phyloP scores from a whole-genome alignment of 164 flowering plant species.

The Echeveria elegans region DNA sequence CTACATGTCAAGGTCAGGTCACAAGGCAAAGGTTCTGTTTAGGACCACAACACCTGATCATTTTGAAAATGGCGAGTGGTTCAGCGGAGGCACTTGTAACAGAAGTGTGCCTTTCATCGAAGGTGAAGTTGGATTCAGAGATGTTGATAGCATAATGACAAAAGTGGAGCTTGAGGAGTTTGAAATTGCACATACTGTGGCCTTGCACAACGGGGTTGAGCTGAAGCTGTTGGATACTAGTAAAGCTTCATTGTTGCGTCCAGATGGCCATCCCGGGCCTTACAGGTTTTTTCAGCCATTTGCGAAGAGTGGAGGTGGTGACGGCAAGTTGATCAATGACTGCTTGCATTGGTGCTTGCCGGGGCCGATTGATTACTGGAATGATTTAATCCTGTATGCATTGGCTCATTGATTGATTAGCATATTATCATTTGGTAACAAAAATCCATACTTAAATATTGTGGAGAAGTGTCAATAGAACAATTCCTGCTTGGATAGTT shows the following conservation, averaged over 20 bases:
- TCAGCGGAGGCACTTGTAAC: conserved; percentile 57
- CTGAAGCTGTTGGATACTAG: conserved; percentile 34
- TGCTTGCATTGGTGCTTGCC: conserved; percentile 56
- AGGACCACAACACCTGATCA: conserved; percentile 48
- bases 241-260: conserved; percentile 24
- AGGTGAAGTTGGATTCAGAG: conserved; percentile 23
- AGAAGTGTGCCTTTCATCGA: conserved; percentile 40
- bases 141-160: conserved; percentile 24
- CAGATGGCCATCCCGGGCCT: conserved; percentile 47
- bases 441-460: not conserved
- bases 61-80: conserved; percentile 62
- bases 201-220: conserved; percentile 13
- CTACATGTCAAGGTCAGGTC: conserved; percentile 18
- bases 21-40: conserved; percentile 20
- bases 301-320: conserved; percentile 17
- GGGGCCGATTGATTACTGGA: conserved; percentile 47
- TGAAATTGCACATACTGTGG: conserved; percentile 14
- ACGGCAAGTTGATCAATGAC: conserved; percentile 26
- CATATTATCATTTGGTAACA: not conserved
- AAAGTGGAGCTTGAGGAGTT: conserved; percentile 32
- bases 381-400: conserved; percentile 29
- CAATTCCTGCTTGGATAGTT: no score
- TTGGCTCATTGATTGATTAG: not conserved
- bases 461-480: not conserved
- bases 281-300: conserved; percentile 34